Percentiles rank a stretch among this genome's conserved stretches.
Evolutionary conservation across 2,329 filamentous ascomycete species (phyloP).

Genomic region (Orbilia javanica): DNA sequence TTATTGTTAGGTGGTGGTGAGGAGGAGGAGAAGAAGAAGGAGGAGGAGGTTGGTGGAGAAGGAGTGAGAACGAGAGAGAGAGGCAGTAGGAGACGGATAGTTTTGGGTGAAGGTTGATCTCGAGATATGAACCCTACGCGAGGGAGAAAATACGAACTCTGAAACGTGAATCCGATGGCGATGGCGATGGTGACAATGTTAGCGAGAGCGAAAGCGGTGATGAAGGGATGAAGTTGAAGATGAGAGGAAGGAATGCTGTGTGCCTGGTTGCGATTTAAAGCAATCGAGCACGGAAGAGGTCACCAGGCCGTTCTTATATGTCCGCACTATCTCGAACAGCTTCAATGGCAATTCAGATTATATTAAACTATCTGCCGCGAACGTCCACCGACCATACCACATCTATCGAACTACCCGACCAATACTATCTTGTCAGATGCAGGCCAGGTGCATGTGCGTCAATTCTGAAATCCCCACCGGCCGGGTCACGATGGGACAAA

Average conservation of each 20-base stretch:
- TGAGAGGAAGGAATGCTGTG: background rate
- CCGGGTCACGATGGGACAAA: background rate
- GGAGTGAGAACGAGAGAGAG: background rate
- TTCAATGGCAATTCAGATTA: background rate
- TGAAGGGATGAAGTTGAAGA: background rate
- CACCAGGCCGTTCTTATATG: constrained; percentile 14
- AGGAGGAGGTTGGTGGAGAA: background rate
- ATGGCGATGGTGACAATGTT: background rate
- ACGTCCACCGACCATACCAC: too few species aligned
- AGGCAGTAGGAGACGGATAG: background rate
- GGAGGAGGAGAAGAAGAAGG: background rate
- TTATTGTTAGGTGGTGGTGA: background rate
- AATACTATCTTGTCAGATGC: background rate
- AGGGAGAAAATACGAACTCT: background rate
- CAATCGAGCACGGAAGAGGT: background rate
- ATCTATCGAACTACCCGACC: background rate
- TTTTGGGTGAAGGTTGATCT: constrained; percentile 1
- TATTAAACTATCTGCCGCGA: background rate
- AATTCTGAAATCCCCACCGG: background rate
- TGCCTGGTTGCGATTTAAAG: background rate
- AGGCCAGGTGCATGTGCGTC: background rate
- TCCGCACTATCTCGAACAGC: background rate
- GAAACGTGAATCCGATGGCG: background rate
- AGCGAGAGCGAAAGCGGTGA: background rate
- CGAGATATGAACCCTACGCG: background rate